Conservation (phyloP, 192 early-diverging fungal genomes). For the Ambispora gerdemannii region DNA sequence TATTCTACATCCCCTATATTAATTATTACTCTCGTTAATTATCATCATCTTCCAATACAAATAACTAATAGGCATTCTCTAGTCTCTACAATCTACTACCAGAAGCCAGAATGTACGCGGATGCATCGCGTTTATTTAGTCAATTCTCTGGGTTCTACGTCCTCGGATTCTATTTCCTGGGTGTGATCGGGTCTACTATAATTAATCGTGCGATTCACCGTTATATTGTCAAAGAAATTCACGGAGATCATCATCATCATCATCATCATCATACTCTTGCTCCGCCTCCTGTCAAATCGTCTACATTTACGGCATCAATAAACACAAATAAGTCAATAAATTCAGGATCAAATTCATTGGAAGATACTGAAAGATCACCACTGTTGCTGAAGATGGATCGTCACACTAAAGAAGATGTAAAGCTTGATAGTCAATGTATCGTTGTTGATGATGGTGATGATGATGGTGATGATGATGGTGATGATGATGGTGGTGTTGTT, state of each 20-base stretch:
- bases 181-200: slow-evolving; percentile 7
- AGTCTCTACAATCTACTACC: background rate
- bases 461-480: background rate
- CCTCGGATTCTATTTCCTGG: slow-evolving; percentile 6
- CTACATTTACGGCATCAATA: background rate
- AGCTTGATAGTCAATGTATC: background rate
- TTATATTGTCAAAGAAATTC: background rate
- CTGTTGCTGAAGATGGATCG: background rate
- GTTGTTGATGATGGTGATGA: background rate
- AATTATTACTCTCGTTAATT: background rate
- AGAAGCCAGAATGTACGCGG: slow-evolving; percentile 2
- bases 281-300: background rate
- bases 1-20: background rate
- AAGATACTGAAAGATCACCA: slow-evolving; percentile 1
- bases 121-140: background rate
- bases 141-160: background rate
- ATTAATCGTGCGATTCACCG: slow-evolving; percentile 8
- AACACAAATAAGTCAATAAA: background rate
- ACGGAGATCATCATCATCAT: background rate
- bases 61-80: slow-evolving; percentile 16
- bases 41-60: background rate
- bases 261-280: background rate
- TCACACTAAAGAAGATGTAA: too few species aligned
- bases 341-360: background rate
- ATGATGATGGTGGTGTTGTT: background rate